Evolutionary conservation across 1,139 yeast genomes (phyloP).

Genomic region (Debaryomyces sp.): DNA sequence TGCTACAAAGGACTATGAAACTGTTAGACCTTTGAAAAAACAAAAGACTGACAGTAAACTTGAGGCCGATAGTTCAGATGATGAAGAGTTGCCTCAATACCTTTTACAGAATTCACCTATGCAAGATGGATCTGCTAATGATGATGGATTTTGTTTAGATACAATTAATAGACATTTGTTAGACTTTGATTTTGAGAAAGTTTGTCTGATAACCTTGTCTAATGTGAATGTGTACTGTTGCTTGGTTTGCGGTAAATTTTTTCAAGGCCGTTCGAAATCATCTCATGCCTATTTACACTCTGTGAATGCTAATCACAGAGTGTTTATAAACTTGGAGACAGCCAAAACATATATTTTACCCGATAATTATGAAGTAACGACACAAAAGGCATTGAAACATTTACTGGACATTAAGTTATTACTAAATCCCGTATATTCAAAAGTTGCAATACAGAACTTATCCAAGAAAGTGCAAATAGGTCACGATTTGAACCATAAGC

Average conservation of each 20-base stretch:
- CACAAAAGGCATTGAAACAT: conserved; percentile 25
- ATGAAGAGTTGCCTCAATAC: conserved; percentile 11
- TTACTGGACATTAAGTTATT: conserved; percentile 56
- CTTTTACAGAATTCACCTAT: conserved; percentile 18
- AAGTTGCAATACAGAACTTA: conserved; percentile 28
- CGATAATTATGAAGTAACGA: conserved; percentile 49
- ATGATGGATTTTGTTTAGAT: conserved; percentile 42
- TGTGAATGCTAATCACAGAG: conserved; percentile 62
- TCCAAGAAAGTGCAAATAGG: conserved; percentile 16
- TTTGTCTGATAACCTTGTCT: conserved; percentile 66
- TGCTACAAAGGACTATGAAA: not conserved
- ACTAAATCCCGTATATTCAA: conserved; percentile 54
- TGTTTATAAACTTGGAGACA: conserved; percentile 57
- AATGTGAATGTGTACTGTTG: conserved; percentile 70
- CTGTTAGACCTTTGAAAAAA: not conserved
- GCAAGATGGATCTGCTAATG: not conserved
- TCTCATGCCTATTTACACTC: conserved; percentile 75
- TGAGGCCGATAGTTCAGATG: conserved; percentile 4
- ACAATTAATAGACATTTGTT: conserved; percentile 56
- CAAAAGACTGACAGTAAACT: not conserved
- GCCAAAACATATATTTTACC: conserved; percentile 61
- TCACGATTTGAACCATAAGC: conserved; percentile 44
- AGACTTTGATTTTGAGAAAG: conserved; percentile 72
- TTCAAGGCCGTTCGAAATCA: conserved; percentile 63
- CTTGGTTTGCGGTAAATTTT: conserved; percentile 71